A percentile compares a stretch with the other conserved stretches of the same genome.
Conservation (phyloP, 441 rosid species). For the Euphorbia schlechtendalii region DNA sequence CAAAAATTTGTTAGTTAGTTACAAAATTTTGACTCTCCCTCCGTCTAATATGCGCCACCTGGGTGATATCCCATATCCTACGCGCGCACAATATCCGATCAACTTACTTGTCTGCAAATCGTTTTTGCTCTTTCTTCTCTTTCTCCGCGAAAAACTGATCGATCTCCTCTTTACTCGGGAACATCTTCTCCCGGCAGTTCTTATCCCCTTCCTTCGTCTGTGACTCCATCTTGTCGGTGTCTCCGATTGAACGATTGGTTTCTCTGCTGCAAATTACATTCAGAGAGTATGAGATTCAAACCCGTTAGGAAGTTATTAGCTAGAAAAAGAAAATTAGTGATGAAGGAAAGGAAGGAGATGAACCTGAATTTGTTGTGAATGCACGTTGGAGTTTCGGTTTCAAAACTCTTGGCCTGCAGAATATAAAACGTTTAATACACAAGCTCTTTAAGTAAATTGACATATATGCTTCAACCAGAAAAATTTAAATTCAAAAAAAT, state of each 20-base stretch:
- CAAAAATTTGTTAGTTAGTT: conserved; percentile 41
- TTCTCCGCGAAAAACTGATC: conserved; percentile 51
- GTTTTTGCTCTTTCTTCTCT: conserved; percentile 50
- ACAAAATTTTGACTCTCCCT: conserved; percentile 13
- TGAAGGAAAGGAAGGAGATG: neutral
- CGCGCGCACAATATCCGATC: conserved; percentile 18
- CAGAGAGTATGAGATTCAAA: neutral
- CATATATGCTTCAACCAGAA: conserved; percentile 4
- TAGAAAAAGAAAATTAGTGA: neutral
- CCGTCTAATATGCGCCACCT: conserved; percentile 25
- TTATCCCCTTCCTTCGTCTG: neutral
- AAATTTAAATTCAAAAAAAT: conserved; percentile 1
- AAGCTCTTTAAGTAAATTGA: conserved; percentile 11
- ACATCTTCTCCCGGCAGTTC: conserved; percentile 10
- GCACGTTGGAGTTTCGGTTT: conserved; percentile 57
- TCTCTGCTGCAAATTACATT: conserved; percentile 24
- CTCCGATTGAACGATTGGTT: conserved; percentile 28
- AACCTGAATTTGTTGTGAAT: conserved; percentile 53
- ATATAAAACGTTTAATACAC: conserved; percentile 11
- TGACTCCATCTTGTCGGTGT: conserved; percentile 32
- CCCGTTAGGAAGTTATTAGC: neutral
- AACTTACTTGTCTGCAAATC: conserved; percentile 60
- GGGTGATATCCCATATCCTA: conserved; percentile 29
- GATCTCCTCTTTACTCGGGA: conserved; percentile 45
- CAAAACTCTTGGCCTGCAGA: conserved; percentile 44